Evolutionary conservation across 768 basidiomycete species (phyloP).

Genomic region (Lactarius tabidus): DNA sequence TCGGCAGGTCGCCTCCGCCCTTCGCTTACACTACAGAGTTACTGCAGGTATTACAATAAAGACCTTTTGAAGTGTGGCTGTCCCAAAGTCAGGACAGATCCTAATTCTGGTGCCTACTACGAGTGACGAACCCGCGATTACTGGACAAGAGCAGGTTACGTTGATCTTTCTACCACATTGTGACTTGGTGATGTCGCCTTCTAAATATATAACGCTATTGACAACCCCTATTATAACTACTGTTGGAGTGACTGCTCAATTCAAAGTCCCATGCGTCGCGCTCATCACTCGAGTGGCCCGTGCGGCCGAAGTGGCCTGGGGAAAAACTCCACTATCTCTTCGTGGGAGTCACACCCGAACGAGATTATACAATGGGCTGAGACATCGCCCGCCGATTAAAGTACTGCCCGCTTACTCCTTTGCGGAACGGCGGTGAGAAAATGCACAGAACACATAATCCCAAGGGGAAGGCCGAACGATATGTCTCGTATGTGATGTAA

Average conservation of each 20-base stretch:
- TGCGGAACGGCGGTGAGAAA: not conserved
- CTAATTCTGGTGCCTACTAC: not conserved
- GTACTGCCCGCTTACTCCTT: not conserved
- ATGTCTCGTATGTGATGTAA: not conserved
- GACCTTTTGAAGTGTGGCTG: not conserved
- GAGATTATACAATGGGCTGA: not conserved
- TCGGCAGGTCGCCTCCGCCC: too few relatives aligned
- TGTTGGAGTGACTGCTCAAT: not conserved
- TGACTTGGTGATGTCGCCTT: not conserved
- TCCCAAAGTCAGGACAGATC: not conserved
- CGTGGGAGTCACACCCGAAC: not conserved
- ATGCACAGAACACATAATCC: not conserved
- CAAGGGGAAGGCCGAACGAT: not conserved
- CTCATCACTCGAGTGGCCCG: not conserved
- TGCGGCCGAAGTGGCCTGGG: not conserved
- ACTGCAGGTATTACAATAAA: too few relatives aligned
- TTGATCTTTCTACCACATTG: not conserved
- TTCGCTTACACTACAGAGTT: too few relatives aligned
- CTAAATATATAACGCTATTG: not conserved
- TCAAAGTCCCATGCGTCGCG: not conserved
- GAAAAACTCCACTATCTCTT: not conserved
- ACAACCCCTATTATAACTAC: not conserved
- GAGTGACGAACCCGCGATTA: not conserved
- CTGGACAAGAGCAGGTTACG: not conserved
- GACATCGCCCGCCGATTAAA: not conserved